A percentile compares a stretch with the other conserved stretches of the same genome.
Conservation (phyloP, 768 basidiomycete species). For the Cyclocybe cylindracea region DNA sequence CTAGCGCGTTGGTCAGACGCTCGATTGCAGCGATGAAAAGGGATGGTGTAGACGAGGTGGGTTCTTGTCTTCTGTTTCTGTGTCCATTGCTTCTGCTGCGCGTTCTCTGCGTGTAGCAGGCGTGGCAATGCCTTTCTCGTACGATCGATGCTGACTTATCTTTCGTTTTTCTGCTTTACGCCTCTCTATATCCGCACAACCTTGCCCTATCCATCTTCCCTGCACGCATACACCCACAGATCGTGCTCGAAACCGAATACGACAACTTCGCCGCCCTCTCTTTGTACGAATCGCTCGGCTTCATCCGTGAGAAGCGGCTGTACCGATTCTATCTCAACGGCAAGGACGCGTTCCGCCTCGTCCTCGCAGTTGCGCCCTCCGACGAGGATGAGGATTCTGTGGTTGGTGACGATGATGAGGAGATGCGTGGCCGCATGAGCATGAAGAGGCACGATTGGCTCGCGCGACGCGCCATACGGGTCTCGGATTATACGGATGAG, state of each 20-base stretch:
- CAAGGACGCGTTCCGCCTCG: slow-evolving; percentile 90
- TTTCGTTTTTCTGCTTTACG: neutral
- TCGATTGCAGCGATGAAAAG: slow-evolving; percentile 85
- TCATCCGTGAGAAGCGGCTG: slow-evolving; percentile 93
- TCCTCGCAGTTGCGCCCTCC: slow-evolving; percentile 56
- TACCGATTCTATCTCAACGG: slow-evolving; percentile 96
- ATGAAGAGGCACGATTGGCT: slow-evolving; percentile 18
- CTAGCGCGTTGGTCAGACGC: slow-evolving; percentile 80
- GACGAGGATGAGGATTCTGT: slow-evolving; percentile 32
- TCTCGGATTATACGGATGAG: slow-evolving; percentile 46
- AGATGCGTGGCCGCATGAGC: slow-evolving; percentile 1
- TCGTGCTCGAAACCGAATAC: slow-evolving; percentile 94
- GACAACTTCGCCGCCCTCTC: slow-evolving; percentile 89
- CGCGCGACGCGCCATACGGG: slow-evolving; percentile 43
- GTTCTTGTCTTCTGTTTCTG: neutral
- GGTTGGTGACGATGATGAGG: slow-evolving; percentile 7
- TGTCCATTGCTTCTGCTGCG: no score
- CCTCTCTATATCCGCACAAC: neutral
- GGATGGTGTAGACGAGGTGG: slow-evolving; percentile 84
- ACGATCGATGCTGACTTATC: neutral
- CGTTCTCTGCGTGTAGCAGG: no score
- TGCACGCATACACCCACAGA: slow-evolving; percentile 40
- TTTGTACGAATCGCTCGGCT: slow-evolving; percentile 90
- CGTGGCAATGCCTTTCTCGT: neutral
- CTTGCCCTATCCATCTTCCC: neutral